These are phyloP conservation scores for Paramecium biaurelia DNA, from an alignment of 73 alveolate genomes.

Conservation along the genomic window DNA sequence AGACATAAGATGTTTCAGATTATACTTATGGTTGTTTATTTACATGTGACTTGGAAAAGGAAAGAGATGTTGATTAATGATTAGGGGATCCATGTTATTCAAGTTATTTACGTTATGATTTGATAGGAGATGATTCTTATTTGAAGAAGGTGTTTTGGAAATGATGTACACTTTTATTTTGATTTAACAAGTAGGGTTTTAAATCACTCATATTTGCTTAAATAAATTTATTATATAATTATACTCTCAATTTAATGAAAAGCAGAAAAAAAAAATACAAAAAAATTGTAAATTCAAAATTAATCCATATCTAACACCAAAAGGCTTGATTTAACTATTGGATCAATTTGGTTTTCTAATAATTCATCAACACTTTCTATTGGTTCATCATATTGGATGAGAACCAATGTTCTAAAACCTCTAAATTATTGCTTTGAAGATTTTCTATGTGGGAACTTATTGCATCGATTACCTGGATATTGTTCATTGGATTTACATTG, in stretches of 20 bases:
- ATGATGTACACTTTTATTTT: neutral
- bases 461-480: constrained; percentile 3
- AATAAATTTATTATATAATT: neutral
- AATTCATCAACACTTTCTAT: neutral
- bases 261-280: neutral
- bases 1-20: neutral
- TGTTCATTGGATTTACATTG: constrained; percentile 83
- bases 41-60: neutral
- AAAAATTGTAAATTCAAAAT: neutral
- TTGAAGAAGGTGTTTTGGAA: neutral
- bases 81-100: neutral
- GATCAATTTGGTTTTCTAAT: neutral
- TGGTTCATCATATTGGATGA: neutral
- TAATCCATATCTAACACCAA: neutral
- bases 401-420: neutral
- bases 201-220: neutral
- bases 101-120: neutral
- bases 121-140: neutral
- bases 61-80: neutral
- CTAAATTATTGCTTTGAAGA: neutral
- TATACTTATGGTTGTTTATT: neutral
- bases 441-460: constrained; percentile 3
- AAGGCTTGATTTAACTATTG: neutral
- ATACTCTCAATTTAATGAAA: neutral
- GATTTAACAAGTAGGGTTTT: neutral